Evolutionary conservation across 1,139 yeast genomes (phyloP).

Genomic region (Taiozyma sp.): DNA sequence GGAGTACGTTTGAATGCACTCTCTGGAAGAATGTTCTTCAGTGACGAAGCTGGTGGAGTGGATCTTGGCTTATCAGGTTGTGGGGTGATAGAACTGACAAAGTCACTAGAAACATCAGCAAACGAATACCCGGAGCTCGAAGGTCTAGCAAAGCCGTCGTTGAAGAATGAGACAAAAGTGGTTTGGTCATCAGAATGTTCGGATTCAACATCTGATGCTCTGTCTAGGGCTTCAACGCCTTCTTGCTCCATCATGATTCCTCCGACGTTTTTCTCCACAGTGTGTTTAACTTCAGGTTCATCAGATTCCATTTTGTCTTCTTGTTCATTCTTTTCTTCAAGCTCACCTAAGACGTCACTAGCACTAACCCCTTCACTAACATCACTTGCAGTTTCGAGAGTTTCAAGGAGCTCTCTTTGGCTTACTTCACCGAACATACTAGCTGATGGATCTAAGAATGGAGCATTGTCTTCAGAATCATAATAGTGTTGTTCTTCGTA

Average conservation of each 20-base stretch:
- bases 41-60: not conserved
- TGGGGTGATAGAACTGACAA: constrained; percentile 6
- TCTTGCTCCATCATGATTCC: not conserved
- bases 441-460: constrained; percentile 18
- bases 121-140: constrained; percentile 5
- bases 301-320: not conserved
- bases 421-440: constrained; percentile 21
- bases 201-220: not conserved
- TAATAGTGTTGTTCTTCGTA: constrained; percentile 16
- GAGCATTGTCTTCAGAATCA: constrained; percentile 20
- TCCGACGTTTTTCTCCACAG: not conserved
- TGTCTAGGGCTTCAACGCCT: not conserved
- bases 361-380: constrained; percentile 4
- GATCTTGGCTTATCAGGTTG: not conserved
- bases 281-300: not conserved
- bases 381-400: constrained; percentile 1
- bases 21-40: not conserved
- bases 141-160: not conserved
- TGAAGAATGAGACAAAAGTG: constrained; percentile 17
- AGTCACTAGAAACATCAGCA: constrained; percentile 12
- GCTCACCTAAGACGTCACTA: not conserved
- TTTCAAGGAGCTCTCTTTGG: constrained; percentile 2
- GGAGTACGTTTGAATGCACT: not conserved
- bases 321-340: not conserved
- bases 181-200: constrained; percentile 2